These are phyloP conservation scores for Cercospora sp. DNA, from an alignment of 2,329 filamentous ascomycete genomes.

Conservation along the genomic window DNA sequence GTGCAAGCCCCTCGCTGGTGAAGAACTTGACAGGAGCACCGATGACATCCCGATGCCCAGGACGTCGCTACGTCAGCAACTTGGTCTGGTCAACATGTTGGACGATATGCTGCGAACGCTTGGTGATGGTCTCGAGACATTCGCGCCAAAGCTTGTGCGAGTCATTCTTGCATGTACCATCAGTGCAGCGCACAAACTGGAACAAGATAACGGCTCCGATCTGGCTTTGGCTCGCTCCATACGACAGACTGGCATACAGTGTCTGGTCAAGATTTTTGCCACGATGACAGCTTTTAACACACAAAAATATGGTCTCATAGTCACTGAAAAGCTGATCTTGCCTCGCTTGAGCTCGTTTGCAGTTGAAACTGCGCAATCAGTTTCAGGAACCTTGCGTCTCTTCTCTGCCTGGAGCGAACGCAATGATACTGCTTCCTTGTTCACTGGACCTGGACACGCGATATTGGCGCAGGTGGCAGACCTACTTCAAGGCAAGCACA, in stretches of 20 bases:
- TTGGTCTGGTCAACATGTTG: constrained; percentile 90
- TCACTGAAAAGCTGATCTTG: constrained; percentile 73
- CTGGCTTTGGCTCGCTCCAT: constrained; percentile 64
- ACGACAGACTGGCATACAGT: constrained; percentile 75
- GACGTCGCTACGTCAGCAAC: constrained; percentile 65
- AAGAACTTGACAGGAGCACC: constrained; percentile 36
- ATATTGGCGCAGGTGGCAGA: constrained; percentile 72
- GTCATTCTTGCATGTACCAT: constrained; percentile 73
- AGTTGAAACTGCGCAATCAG: constrained; percentile 81
- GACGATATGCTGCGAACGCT: constrained; percentile 83
- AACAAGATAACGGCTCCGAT: constrained; percentile 35
- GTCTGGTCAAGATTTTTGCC: constrained; percentile 74
- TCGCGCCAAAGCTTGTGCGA: constrained; percentile 68
- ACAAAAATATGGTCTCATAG: constrained; percentile 66
- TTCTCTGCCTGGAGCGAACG: constrained; percentile 78
- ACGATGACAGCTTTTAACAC: constrained; percentile 71
- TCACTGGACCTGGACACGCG: constrained; percentile 60
- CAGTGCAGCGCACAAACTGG: constrained; percentile 40
- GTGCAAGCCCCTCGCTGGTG: constrained; percentile 37
- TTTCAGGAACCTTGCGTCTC: constrained; percentile 79
- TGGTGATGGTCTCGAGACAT: constrained; percentile 69
- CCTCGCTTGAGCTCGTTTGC: constrained; percentile 77
- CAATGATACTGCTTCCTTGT: constrained; percentile 65
- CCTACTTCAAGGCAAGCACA: constrained; percentile 68
- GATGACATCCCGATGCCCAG: neutral